Evolutionary conservation across 345 rosid genomes (phyloP).

Genomic region (Jatropha curcas): DNA sequence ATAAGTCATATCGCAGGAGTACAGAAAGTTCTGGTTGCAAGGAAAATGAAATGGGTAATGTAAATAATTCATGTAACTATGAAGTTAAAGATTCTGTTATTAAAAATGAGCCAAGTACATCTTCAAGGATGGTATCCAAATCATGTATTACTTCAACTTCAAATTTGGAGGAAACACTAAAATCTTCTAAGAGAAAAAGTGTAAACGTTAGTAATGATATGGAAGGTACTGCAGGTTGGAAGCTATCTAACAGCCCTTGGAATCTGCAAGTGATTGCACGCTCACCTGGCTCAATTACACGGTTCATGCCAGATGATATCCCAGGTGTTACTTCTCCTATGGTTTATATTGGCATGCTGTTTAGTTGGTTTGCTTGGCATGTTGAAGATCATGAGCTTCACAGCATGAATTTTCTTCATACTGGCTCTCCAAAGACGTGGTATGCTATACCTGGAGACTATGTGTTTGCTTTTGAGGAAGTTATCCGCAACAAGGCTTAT

Average conservation of each 20-base stretch:
- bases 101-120: conserved; percentile 25
- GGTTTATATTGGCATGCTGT: conserved; percentile 96
- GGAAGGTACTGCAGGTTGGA: conserved; percentile 99
- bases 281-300: conserved; percentile 95
- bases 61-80: conserved; percentile 18
- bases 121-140: conserved; percentile 25
- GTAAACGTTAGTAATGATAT: conserved; percentile 46
- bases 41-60: conserved; percentile 30
- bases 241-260: conserved; percentile 99
- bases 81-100: conserved; percentile 29
- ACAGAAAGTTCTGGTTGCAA: conserved; percentile 36
- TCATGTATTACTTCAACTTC: conserved; percentile 32
- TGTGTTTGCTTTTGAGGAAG: conserved; percentile 90
- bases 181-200: conserved; percentile 44
- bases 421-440: conserved; percentile 96
- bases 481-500: conserved; percentile 70
- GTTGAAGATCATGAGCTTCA: conserved; percentile 99
- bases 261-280: conserved; percentile 95
- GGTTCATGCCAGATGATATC: conserved; percentile 99
- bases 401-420: conserved; percentile 97
- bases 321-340: conserved; percentile 99
- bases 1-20: conserved; percentile 54
- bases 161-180: conserved; percentile 32
- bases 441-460: conserved; percentile 92
- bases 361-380: conserved; percentile 99